Base-by-base conservation (phyloP, 2,329 filamentous ascomycete species). In the Pseudocercospora eumusae region DNA sequence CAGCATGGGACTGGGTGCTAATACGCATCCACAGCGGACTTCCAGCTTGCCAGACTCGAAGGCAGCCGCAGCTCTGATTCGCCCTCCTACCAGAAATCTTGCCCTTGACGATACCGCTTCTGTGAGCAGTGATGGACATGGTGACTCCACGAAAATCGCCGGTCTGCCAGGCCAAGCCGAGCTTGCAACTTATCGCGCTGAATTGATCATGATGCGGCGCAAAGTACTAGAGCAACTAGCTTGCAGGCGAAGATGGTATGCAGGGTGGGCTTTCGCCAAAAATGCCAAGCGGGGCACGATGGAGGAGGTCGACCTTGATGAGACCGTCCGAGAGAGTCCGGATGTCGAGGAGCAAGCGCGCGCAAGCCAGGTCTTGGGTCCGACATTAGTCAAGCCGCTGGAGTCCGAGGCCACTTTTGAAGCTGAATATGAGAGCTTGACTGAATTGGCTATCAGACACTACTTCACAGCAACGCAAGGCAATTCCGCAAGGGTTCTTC, bases 371-470 rank as follows among this genome's bases (percentile, higher is more conserved):
- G 18, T 64, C 15, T 60, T 73, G 8, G 62, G 65, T 42, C 65
- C 64, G 6, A 56, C 70, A 28, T 68, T 80, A 7, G 61, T 70
- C 4, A 66, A 65, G 42, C 75, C 76, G 6, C 62, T 78, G 11
- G 64, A 71, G 1, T 76, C 75, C 10, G 64, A 79, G 20, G 71
- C 74, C 7, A 68, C 72, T 2, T 81, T 81, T 56, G 73, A 76
- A 49, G 70, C 73, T 11, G 71, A 69, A 7, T 82, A 78, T 57
- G 78, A 80, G 72, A 87, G 86, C 9, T 81, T 97, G n/a, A 96
- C 91, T 7, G 89, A 95, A 69, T 88, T 90, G 64, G 88, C 93
- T 2, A 84, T 96, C 60, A 89, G 90, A 1, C 90, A 96, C 72
- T 96, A 91, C 73, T 87, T 87, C 13, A 86, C 92, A 4, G 92